Percentiles rank a stretch among this genome's conserved stretches.
phyloP scores from a whole-genome alignment of 352 stramenopile species.

The Globisporangium barbulae region DNA sequence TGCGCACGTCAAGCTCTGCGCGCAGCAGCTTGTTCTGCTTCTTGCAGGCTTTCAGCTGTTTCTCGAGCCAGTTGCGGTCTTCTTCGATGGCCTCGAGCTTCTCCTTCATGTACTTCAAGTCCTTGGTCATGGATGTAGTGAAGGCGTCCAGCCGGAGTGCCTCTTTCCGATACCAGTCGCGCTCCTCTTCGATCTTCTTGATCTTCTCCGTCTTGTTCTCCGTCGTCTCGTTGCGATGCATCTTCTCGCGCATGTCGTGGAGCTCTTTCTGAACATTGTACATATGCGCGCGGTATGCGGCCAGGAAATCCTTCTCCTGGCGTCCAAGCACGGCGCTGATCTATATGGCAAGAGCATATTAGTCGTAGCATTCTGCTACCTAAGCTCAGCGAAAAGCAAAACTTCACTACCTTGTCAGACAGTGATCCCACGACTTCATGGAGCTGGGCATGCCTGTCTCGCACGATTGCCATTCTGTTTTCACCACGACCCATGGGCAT shows the following conservation, averaged over 20 bases:
- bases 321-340: conserved; percentile 87
- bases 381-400: not conserved
- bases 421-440: conserved; percentile 77
- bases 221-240: conserved; percentile 86
- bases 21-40: conserved; percentile 93
- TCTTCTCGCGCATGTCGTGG: conserved; percentile 87
- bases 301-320: conserved; percentile 92
- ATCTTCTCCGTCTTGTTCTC: conserved; percentile 90
- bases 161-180: conserved; percentile 93
- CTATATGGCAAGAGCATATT: conserved; percentile 13
- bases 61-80: conserved; percentile 90
- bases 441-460: conserved; percentile 78
- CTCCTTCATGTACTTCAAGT: conserved; percentile 91
- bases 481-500: not conserved
- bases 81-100: conserved; percentile 90
- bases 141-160: conserved; percentile 89
- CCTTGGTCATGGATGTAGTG: conserved; percentile 90
- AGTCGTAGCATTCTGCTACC: not conserved
- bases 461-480: conserved; percentile 69
- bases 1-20: conserved; percentile 69
- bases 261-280: conserved; percentile 95
- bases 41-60: conserved; percentile 92
- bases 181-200: conserved; percentile 91
- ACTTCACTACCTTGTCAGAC: conserved; percentile 62
- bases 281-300: conserved; percentile 93